Evolutionary conservation across 495 filamentous ascomycete genomes (phyloP).

Genomic region (Talaromyces stipitatus): DNA sequence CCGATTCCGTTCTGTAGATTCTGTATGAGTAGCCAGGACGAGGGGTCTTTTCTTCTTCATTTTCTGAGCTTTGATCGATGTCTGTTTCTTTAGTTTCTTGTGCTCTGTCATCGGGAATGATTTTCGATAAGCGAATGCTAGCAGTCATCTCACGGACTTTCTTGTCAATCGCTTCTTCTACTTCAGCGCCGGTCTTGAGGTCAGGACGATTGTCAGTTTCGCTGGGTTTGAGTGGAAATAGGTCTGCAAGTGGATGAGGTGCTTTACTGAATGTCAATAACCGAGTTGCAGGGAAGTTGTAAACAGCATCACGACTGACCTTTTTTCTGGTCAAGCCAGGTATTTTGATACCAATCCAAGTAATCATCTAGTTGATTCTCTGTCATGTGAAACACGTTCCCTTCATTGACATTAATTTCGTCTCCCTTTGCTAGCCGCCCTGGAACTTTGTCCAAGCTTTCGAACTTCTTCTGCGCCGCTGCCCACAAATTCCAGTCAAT

Average conservation of each 20-base stretch:
- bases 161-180: slow-evolving; percentile 20
- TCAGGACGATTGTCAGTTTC: slow-evolving; percentile 10
- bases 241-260: slow-evolving; percentile 34
- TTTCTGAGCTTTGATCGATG: not conserved
- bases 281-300: not conserved
- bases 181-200: slow-evolving; percentile 5
- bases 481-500: slow-evolving; percentile 73
- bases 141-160: slow-evolving; percentile 33
- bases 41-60: slow-evolving; percentile 17
- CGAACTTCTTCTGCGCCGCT: slow-evolving; percentile 38
- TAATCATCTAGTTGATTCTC: slow-evolving; percentile 68
- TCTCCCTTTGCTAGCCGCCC: slow-evolving; percentile 28
- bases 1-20: slow-evolving; percentile 47
- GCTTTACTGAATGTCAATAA: slow-evolving; percentile 6
- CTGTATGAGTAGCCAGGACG: slow-evolving; percentile 50
- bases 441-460: slow-evolving; percentile 14
- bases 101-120: slow-evolving; percentile 21
- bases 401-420: slow-evolving; percentile 49
- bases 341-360: slow-evolving; percentile 82
- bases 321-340: slow-evolving; percentile 47
- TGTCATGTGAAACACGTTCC: slow-evolving; percentile 62
- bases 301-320: slow-evolving; percentile 6
- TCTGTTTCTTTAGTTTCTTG: slow-evolving; percentile 11
- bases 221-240: slow-evolving; percentile 40
- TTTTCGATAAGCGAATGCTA: slow-evolving; percentile 21